Conservation (phyloP, 2,329 filamentous ascomycete species). For the Fusarium multiceps region DNA sequence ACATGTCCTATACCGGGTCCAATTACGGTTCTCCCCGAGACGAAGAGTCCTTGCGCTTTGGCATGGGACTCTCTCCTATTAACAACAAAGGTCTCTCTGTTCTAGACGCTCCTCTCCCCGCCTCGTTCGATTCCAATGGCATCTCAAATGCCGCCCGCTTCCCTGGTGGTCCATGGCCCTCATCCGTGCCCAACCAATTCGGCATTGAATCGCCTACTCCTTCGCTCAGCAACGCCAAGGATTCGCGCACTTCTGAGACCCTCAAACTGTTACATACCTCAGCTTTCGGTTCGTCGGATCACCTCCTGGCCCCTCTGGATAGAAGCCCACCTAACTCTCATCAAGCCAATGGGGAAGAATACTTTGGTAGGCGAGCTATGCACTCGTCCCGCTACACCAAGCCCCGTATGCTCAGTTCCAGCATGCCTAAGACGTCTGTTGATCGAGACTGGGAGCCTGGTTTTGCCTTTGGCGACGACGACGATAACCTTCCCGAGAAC, state of each 20-base stretch:
- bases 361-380: slow-evolving; percentile 78
- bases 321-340: slow-evolving; percentile 63
- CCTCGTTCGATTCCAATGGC: slow-evolving; percentile 95
- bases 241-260: slow-evolving; percentile 70
- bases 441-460: slow-evolving; percentile 73
- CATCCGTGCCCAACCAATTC: slow-evolving; percentile 92
- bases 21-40: slow-evolving; percentile 87
- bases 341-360: slow-evolving; percentile 66
- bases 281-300: slow-evolving; percentile 73
- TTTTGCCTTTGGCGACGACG: slow-evolving; percentile 85
- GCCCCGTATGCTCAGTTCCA: slow-evolving; percentile 75
- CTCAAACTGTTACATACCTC: slow-evolving; percentile 74
- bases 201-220: slow-evolving; percentile 86
- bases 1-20: slow-evolving; percentile 68
- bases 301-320: slow-evolving; percentile 64
- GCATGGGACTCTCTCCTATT: slow-evolving; percentile 82
- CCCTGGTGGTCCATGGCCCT: slow-evolving; percentile 81
- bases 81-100: slow-evolving; percentile 82
- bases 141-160: slow-evolving; percentile 91
- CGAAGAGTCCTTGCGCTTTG: slow-evolving; percentile 65
- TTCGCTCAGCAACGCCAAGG: slow-evolving; percentile 73
- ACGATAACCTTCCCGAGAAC: slow-evolving; percentile 60
- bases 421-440: slow-evolving; percentile 72
- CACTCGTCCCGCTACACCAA: slow-evolving; percentile 74
- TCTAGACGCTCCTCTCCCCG: slow-evolving; percentile 89